Evolutionary conservation across 1,139 yeast genomes (phyloP).

Genomic region (Magnusiomyces magnusii): DNA sequence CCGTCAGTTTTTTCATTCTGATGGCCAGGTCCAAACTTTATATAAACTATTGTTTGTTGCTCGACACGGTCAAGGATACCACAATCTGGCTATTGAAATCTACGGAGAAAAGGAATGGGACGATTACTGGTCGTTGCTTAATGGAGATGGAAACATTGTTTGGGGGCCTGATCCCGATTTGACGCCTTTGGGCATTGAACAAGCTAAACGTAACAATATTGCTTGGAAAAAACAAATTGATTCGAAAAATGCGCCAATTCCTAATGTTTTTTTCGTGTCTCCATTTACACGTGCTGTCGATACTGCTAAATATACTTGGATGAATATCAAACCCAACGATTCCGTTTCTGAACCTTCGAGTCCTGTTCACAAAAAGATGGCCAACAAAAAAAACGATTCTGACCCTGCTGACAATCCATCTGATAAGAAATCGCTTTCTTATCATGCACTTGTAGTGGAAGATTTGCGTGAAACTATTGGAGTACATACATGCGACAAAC

Average conservation of each 20-base stretch:
- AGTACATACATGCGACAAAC: constrained; percentile 56
- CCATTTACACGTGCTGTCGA: constrained; percentile 58
- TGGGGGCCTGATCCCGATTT: constrained; percentile 69
- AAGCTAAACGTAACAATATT: constrained; percentile 40
- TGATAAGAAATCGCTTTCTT: constrained; percentile 17
- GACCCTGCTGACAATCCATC: constrained; percentile 18
- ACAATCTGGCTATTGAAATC: constrained; percentile 51
- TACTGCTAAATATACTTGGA: constrained; percentile 56
- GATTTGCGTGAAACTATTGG: constrained; percentile 62
- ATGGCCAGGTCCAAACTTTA: constrained; percentile 27
- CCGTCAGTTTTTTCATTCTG: constrained; percentile 2
- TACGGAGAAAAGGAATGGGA: constrained; percentile 57
- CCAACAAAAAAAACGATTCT: not conserved
- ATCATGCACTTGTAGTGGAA: constrained; percentile 40
- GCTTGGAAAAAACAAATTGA: constrained; percentile 41
- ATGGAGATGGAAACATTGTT: constrained; percentile 47
- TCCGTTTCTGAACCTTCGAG: not conserved
- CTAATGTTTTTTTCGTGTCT: constrained; percentile 49
- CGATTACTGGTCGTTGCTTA: constrained; percentile 47
- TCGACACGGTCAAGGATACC: constrained; percentile 75
- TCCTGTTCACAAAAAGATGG: not conserved
- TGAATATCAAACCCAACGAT: constrained; percentile 29
- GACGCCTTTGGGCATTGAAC: constrained; percentile 52
- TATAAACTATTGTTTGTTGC: constrained; percentile 58
- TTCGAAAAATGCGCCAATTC: constrained; percentile 44